Evolutionary conservation across 108 stramenopile genomes (phyloP), one percentile per base, ranked within the genome.

Genomic region (Cyclostephanos invisitatus): DNA sequence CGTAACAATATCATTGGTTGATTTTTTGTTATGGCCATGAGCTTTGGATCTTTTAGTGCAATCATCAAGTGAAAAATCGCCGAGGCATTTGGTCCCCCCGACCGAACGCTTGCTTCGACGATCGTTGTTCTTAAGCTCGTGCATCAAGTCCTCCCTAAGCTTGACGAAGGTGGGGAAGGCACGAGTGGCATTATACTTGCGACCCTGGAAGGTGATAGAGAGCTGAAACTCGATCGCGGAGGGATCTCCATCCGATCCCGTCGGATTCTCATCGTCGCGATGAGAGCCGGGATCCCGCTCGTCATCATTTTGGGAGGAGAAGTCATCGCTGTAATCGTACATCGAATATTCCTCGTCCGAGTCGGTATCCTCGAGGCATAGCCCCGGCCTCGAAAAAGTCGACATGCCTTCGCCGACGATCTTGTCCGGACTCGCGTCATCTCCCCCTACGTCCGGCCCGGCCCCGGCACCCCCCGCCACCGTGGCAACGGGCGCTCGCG

Each of bases 191-290:
- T 71, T 86, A 63, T 92, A 92, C 51, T 83, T 88, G 6, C 89
- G 70, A 40, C 91, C 89, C 21, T 85, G 81, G 40, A 87, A 90
- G 3, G 85, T 81, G 24, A 92, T 88, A 20, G 81, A 69, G 14
- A 92, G 74, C 58, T 86, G 86, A 64, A 92, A 92, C 58, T 88
- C 83, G 58, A 92, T 89, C 21, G 91, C 89, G 17, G 70, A 54
- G 48, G 74, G 67, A 66, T 75, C 80, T 15, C 46, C 55, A 27
- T 44, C 55, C 8, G 63, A 20, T 32, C 55, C 62, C 61, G 48
- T 61, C 37, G 49, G n/a, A 21, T 64, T 38, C 18, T 56, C 59
- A 10, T 27, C 56, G 22, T 72, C 65, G 69, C 11, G 56, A 54
- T 50, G 61, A 18, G 18, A 18, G 57, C 61, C 27, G 42, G 14